Percentiles rank a stretch among this genome's conserved stretches.
Evolutionary conservation across 2,329 filamentous ascomycete species (phyloP).

Genomic region (Thelonectria blattea): DNA sequence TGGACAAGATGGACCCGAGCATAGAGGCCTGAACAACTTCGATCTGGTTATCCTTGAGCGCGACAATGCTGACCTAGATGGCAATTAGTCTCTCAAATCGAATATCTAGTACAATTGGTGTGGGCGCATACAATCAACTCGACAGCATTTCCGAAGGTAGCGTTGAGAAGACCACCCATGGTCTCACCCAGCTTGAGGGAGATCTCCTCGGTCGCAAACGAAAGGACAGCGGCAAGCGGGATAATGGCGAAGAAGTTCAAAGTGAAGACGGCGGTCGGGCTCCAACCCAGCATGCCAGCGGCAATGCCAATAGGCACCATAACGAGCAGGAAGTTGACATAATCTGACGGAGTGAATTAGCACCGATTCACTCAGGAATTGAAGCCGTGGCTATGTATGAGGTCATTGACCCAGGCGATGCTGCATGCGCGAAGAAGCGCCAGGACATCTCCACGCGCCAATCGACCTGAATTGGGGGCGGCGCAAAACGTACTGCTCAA

Average conservation of each 20-base stretch:
- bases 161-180: slow-evolving; percentile 75
- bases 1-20: slow-evolving; percentile 94
- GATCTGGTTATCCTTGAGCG: slow-evolving; percentile 83
- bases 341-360: slow-evolving; percentile 43
- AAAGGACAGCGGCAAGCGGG: slow-evolving; percentile 74
- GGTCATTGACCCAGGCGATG: not conserved
- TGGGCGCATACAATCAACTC: slow-evolving; percentile 71
- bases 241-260: slow-evolving; percentile 85
- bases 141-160: slow-evolving; percentile 81
- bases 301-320: slow-evolving; percentile 77
- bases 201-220: slow-evolving; percentile 80
- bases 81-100: slow-evolving; percentile 19
- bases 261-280: slow-evolving; percentile 71
- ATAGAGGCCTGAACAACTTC: slow-evolving; percentile 97
- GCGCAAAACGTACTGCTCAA: slow-evolving; percentile 59
- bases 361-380: not conserved
- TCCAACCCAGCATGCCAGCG: slow-evolving; percentile 67
- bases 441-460: not conserved
- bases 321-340: slow-evolving; percentile 74
- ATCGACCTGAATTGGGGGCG: not conserved
- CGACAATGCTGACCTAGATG: slow-evolving; percentile 86
- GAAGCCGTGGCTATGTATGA: not conserved
- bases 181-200: slow-evolving; percentile 75
- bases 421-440: not conserved
- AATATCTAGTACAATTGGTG: not conserved